Evolutionary conservation across 345 rosid species (phyloP).

Genomic region (Linum tenue): DNA sequence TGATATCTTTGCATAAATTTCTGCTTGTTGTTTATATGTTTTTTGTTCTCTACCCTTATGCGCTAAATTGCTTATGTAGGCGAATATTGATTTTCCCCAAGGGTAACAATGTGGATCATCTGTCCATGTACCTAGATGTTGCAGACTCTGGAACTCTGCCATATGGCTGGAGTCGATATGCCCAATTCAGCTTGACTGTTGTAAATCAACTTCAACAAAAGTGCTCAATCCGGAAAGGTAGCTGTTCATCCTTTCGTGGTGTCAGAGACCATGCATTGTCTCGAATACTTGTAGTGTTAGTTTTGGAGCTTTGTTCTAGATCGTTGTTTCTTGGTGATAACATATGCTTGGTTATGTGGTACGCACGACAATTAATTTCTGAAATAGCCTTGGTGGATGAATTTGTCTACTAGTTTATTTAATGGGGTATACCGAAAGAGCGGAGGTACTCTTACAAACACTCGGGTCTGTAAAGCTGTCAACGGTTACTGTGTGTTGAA

Average conservation of each 20-base stretch:
- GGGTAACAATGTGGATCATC: conserved; percentile 84
- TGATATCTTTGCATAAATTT: neutral
- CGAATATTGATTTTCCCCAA: conserved; percentile 80
- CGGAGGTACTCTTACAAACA: no score
- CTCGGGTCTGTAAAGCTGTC: no score
- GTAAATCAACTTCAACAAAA: conserved; percentile 68
- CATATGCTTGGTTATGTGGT: neutral
- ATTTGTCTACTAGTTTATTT: neutral
- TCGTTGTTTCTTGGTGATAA: neutral
- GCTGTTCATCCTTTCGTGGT: neutral
- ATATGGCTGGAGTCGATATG: conserved; percentile 89
- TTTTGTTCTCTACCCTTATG: conserved; percentile 15
- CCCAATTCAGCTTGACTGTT: conserved; percentile 83
- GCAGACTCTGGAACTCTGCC: conserved; percentile 74
- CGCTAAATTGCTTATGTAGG: conserved; percentile 32
- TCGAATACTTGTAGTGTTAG: neutral
- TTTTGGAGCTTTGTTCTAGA: neutral
- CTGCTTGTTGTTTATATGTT: neutral
- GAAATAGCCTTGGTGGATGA: neutral
- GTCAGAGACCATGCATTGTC: neutral
- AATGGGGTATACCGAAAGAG: neutral
- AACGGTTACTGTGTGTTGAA: no score
- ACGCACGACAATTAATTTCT: no score
- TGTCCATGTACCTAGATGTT: conserved; percentile 96
- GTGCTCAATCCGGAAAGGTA: conserved; percentile 81